A percentile compares a stretch with the other conserved stretches of the same genome.
Conservation (phyloP, 495 filamentous ascomycete species). For the Elaphomyces granulatus region DNA sequence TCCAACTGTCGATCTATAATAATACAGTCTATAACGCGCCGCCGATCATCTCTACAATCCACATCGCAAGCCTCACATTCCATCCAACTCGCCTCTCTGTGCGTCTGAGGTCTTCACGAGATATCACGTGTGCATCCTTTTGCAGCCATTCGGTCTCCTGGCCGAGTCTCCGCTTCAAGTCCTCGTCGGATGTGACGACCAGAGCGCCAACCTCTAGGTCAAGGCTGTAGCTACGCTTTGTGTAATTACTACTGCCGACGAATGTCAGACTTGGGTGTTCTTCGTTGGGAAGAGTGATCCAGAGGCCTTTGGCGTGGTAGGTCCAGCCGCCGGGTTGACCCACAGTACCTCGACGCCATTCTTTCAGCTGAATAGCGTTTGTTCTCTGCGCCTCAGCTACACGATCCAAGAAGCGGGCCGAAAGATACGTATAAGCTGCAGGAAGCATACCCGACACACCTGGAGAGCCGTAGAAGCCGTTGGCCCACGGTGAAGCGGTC, state of each 20-base stretch:
- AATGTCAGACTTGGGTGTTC: slow-evolving; percentile 58
- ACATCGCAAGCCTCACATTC: slow-evolving; percentile 80
- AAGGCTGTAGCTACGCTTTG: slow-evolving; percentile 77
- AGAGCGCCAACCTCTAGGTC: slow-evolving; percentile 80
- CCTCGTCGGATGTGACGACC: slow-evolving; percentile 67
- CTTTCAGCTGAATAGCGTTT: slow-evolving; percentile 57
- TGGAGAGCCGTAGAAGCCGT: slow-evolving; percentile 85
- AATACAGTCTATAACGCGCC: slow-evolving; percentile 42
- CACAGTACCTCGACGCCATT: slow-evolving; percentile 79
- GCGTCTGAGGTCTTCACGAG: slow-evolving; percentile 58
- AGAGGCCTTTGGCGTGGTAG: slow-evolving; percentile 95
- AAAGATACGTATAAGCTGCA: slow-evolving; percentile 77
- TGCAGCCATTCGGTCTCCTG: slow-evolving; percentile 69
- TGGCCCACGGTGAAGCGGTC: slow-evolving; percentile 87
- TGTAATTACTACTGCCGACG: slow-evolving; percentile 91
- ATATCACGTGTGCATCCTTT: slow-evolving; percentile 50
- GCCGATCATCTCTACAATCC: slow-evolving; percentile 63
- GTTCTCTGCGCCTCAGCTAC: slow-evolving; percentile 44
- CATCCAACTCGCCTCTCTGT: slow-evolving; percentile 71
- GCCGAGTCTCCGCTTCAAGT: slow-evolving; percentile 54
- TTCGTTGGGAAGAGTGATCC: slow-evolving; percentile 58
- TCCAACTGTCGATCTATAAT: too few relatives aligned
- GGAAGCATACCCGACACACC: slow-evolving; percentile 85
- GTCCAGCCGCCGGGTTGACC: slow-evolving; percentile 78
- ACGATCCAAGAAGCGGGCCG: slow-evolving; percentile 62